Percentiles rank a stretch among this genome's conserved stretches.
Conservation (phyloP, 108 stramenopile genomes). For the Pseudonitzschia multiseries region DNA sequence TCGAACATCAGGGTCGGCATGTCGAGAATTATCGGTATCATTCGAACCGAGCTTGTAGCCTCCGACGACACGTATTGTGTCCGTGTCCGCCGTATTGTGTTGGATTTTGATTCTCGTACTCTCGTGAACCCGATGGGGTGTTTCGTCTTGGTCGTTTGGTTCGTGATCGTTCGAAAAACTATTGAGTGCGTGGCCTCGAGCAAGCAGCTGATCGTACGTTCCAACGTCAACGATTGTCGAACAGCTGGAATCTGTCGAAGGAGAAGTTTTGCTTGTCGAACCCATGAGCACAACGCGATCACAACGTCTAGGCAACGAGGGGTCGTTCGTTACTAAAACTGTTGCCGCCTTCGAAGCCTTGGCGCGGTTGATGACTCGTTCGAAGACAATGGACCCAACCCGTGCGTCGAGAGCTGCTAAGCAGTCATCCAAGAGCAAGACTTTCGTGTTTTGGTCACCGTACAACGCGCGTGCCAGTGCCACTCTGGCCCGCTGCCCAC, state of each 20-base stretch:
- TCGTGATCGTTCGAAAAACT: slow-evolving; percentile 22
- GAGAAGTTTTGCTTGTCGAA: not conserved
- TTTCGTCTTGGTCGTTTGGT: not conserved
- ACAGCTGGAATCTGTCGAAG: slow-evolving; percentile 32
- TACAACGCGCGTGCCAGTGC: slow-evolving; percentile 84
- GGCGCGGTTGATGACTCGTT: slow-evolving; percentile 52
- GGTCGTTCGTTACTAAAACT: slow-evolving; percentile 80
- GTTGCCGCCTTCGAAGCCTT: slow-evolving; percentile 56
- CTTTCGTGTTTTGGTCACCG: slow-evolving; percentile 47
- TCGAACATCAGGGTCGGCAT: slow-evolving; percentile 70
- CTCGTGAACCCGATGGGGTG: not conserved
- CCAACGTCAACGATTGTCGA: slow-evolving; percentile 68
- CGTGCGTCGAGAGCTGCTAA: slow-evolving; percentile 73
- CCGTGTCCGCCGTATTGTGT: not conserved
- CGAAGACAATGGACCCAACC: slow-evolving; percentile 71
- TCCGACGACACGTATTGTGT: slow-evolving; percentile 29
- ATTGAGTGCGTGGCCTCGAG: slow-evolving; percentile 61
- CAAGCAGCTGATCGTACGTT: slow-evolving; percentile 69
- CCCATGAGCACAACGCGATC: slow-evolving; percentile 74
- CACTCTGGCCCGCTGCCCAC: slow-evolving; percentile 93
- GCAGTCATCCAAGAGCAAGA: slow-evolving; percentile 62
- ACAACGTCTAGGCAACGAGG: slow-evolving; percentile 70
- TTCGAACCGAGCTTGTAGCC: slow-evolving; percentile 27
- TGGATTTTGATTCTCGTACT: not conserved
- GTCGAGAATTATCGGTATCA: slow-evolving; percentile 34